Conservation (phyloP, 768 basidiomycete genomes). For the Pisolithus sp. region DNA sequence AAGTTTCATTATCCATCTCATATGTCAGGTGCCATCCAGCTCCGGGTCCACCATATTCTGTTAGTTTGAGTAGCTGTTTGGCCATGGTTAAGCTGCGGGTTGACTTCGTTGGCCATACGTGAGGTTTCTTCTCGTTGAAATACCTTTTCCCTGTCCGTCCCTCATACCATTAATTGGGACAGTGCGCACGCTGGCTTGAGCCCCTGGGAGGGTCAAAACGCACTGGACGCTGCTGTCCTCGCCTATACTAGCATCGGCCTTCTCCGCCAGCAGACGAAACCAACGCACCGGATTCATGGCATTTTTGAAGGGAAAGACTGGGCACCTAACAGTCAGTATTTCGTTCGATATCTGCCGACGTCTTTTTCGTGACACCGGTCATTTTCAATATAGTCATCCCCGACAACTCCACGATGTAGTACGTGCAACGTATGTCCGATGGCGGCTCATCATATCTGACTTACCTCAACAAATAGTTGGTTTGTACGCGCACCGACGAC, state of each 20-base stretch:
- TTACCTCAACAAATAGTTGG: constrained; percentile 37
- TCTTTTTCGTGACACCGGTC: neutral
- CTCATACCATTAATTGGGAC: neutral
- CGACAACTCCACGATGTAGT: constrained; percentile 71
- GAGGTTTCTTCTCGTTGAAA: constrained; percentile 7
- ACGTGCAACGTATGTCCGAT: constrained; percentile 16
- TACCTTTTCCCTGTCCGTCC: neutral
- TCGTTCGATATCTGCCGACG: neutral
- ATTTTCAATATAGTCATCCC: constrained; percentile 59
- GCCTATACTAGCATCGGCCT: constrained; percentile 76
- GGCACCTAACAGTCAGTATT: constrained; percentile 58
- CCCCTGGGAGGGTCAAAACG: constrained; percentile 82
- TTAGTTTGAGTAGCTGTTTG: constrained; percentile 58
- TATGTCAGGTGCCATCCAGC: constrained; percentile 72
- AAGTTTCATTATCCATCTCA: neutral
- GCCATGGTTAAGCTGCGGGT: constrained; percentile 55
- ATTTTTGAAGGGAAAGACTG: constrained; percentile 72
- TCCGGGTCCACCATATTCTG: constrained; percentile 64
- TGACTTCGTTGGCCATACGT: constrained; percentile 75
- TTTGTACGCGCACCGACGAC: constrained; percentile 67
- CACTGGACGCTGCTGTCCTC: constrained; percentile 79
- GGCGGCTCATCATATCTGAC: neutral
- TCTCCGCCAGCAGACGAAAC: constrained; percentile 75
- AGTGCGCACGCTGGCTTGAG: constrained; percentile 75
- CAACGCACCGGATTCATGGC: constrained; percentile 75